Evolutionary conservation across 2,329 filamentous ascomycete species (phyloP).

Genomic region (Kalaharituber pfeilii): DNA sequence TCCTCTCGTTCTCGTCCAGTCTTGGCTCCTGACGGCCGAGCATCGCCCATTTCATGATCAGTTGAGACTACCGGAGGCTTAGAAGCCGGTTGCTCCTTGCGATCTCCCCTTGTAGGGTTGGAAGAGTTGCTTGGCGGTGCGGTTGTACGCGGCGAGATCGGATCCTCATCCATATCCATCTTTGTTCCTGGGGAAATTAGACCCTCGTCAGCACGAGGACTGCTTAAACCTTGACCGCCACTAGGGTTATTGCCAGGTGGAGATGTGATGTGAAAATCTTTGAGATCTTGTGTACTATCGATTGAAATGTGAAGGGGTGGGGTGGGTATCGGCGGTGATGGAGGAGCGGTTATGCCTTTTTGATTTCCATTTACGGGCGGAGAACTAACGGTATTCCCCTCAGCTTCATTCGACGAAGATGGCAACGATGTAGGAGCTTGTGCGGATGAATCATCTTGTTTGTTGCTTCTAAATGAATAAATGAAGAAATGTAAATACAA

Average conservation of each 20-base stretch:
- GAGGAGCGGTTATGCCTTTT: constrained; percentile 22
- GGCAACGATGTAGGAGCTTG: constrained; percentile 23
- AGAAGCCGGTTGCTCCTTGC: constrained; percentile 2
- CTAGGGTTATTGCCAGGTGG: constrained; percentile 8
- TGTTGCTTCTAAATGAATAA: constrained; percentile 18
- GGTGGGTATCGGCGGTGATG: constrained; percentile 21
- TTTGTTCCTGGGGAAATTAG: neutral
- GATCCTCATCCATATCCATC: neutral
- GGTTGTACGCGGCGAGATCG: neutral
- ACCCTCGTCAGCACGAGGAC: neutral
- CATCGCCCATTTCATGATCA: constrained; percentile 20
- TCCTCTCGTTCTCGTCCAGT: constrained; percentile 15
- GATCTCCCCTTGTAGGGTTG: neutral
- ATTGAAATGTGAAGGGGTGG: constrained; percentile 24
- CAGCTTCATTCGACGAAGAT: constrained; percentile 17
- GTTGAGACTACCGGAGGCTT: constrained; percentile 3
- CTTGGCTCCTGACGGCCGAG: constrained; percentile 6
- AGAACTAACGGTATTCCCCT: constrained; percentile 18
- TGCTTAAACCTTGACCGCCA: neutral
- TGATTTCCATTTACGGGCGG: constrained; percentile 18
- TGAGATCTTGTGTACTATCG: constrained; percentile 22
- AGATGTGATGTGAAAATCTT: constrained; percentile 22
- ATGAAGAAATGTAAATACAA: constrained; percentile 16
- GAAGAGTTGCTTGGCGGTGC: constrained; percentile 1
- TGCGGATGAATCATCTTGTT: constrained; percentile 20